Evolutionary conservation across 768 basidiomycete genomes (phyloP).

Genomic region (Pleurotus tuoliensis): DNA sequence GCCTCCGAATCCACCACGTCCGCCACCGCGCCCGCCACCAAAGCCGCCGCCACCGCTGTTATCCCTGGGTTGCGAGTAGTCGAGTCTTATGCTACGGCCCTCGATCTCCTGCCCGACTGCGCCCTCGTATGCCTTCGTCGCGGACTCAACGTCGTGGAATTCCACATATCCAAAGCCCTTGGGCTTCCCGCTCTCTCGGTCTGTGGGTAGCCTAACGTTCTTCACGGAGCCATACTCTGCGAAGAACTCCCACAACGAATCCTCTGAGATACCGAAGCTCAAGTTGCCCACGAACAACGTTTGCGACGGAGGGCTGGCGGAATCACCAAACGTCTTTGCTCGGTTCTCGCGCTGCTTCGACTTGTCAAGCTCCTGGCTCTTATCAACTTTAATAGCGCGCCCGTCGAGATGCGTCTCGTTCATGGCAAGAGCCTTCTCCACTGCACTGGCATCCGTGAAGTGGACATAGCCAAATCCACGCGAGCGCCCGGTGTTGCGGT

Average conservation of each 20-base stretch:
- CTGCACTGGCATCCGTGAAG: conserved; percentile 65
- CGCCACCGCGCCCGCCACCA: conserved; percentile 33
- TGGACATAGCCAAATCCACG: conserved; percentile 85
- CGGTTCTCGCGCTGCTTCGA: conserved; percentile 58
- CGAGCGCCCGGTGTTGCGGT: conserved; percentile 77
- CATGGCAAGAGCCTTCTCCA: conserved; percentile 77
- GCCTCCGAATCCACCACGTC: conserved; percentile 42
- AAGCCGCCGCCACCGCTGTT: conserved; percentile 47
- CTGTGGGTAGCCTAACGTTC: conserved; percentile 87
- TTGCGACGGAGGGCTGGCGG: conserved; percentile 55
- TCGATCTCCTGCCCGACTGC: conserved; percentile 72
- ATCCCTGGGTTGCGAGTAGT: conserved; percentile 84
- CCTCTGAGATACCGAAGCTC: conserved; percentile 76
- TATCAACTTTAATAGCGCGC: conserved; percentile 82
- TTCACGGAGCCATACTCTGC: conserved; percentile 82
- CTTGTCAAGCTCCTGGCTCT: conserved; percentile 61
- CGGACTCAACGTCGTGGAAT: conserved; percentile 75
- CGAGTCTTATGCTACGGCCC: conserved; percentile 77
- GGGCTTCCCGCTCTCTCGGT: conserved; percentile 82
- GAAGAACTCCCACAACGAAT: conserved; percentile 86
- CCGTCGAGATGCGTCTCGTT: conserved; percentile 92
- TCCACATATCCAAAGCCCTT: conserved; percentile 99
- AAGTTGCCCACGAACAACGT: conserved; percentile 92
- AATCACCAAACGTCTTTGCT: conserved; percentile 75
- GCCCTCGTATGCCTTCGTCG: conserved; percentile 75